These are phyloP conservation scores for Pythium rhizo-oryzae DNA, from an alignment of 352 stramenopile genomes.

Conservation along the genomic window DNA sequence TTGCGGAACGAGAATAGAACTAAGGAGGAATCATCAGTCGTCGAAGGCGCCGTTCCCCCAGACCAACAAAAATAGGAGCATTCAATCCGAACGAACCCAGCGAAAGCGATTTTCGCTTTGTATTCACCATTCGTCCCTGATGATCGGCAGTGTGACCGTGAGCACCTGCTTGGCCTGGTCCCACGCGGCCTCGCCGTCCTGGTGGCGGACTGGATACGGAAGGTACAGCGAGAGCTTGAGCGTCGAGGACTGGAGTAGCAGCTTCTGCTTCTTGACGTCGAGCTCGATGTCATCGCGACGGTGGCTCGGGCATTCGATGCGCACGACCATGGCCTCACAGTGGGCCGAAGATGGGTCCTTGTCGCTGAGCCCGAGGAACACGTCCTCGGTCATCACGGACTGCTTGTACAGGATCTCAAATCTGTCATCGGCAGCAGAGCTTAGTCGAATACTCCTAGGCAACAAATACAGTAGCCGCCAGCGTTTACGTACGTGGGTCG, in stretches of 20 bases:
- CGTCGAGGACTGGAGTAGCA: constrained; percentile 63
- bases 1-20: not conserved
- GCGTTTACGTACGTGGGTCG: constrained; percentile 47
- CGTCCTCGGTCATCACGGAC: constrained; percentile 84
- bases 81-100: not conserved
- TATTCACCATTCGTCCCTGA: constrained; percentile 71
- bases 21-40: constrained; percentile 3
- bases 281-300: constrained; percentile 74
- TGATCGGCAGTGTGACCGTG: constrained; percentile 68
- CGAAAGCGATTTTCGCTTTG: not conserved
- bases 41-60: not conserved
- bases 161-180: constrained; percentile 52
- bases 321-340: constrained; percentile 82
- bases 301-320: constrained; percentile 68
- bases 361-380: constrained; percentile 82
- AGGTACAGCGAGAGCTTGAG: constrained; percentile 74
- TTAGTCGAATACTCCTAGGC: not conserved
- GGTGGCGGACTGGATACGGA: constrained; percentile 70
- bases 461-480: not conserved
- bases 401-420: constrained; percentile 89
- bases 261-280: constrained; percentile 79
- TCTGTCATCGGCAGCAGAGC: constrained; percentile 18
- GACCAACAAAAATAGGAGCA: constrained; percentile 4
- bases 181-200: constrained; percentile 79
- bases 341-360: constrained; percentile 83